Evolutionary conservation across 2,329 filamentous ascomycete species (phyloP).

Genomic region (Teratosphaeria nubilosa): DNA sequence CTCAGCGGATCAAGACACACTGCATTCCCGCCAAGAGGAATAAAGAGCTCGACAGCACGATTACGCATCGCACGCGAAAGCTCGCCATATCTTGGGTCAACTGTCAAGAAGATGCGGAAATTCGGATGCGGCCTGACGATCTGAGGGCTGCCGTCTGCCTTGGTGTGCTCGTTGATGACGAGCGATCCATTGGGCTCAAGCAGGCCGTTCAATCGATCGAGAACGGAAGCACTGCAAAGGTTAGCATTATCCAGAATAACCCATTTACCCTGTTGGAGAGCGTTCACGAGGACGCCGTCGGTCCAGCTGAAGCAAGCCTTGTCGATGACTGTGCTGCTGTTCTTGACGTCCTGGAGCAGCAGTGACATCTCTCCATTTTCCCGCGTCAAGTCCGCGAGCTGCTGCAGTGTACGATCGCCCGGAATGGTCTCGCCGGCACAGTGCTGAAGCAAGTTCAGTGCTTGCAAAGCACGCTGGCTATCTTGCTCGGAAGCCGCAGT

Average conservation of each 20-base stretch:
- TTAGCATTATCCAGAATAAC: conserved; percentile 95
- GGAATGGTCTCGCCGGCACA: background rate
- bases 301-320: conserved; percentile 91
- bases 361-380: background rate
- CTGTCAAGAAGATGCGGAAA: conserved; percentile 87
- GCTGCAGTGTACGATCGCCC: background rate
- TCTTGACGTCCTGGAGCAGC: conserved; percentile 1
- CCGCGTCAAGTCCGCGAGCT: background rate
- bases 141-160: conserved; percentile 67
- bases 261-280: conserved; percentile 79
- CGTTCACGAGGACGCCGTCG: conserved; percentile 82
- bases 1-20: conserved; percentile 6
- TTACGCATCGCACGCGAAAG: conserved; percentile 95
- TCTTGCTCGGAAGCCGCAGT: background rate
- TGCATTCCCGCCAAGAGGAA: conserved; percentile 28
- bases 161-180: conserved; percentile 88
- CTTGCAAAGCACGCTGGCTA: background rate
- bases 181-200: conserved; percentile 82
- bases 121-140: conserved; percentile 71
- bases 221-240: conserved; percentile 84
- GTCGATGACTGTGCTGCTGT: conserved; percentile 38
- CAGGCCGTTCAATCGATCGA: conserved; percentile 88
- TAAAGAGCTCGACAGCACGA: conserved; percentile 78
- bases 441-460: background rate
- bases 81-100: conserved; percentile 86